These are phyloP conservation scores for Macrolepiota albuminosa DNA, from an alignment of 768 basidiomycete species.

Conservation along the genomic window DNA sequence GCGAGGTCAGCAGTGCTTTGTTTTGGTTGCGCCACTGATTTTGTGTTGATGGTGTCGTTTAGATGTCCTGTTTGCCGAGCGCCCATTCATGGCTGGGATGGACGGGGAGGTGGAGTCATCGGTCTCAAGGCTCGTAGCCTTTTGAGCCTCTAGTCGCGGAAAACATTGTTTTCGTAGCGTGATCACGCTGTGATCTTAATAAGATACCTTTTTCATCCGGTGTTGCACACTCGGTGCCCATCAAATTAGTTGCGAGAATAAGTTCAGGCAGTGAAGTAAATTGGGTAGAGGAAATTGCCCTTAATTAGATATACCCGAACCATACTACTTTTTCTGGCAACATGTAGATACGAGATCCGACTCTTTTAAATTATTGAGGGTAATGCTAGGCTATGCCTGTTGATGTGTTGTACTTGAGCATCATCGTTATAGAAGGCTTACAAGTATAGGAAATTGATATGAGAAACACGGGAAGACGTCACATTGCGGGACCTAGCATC, in stretches of 20 bases:
- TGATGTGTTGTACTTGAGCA: neutral
- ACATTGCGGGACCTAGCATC: too few relatives aligned
- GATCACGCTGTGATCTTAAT: neutral
- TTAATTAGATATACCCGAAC: neutral
- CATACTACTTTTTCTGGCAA: neutral
- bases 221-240: too few relatives aligned
- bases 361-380: neutral
- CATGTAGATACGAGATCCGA: neutral
- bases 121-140: conserved; percentile 48
- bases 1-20: conserved; percentile 29
- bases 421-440: neutral
- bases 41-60: neutral
- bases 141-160: conserved; percentile 13
- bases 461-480: too few relatives aligned
- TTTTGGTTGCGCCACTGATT: conserved; percentile 2
- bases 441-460: too few relatives aligned
- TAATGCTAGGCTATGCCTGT: neutral
- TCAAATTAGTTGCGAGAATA: neutral
- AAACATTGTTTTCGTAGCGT: neutral
- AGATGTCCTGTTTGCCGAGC: conserved; percentile 74
- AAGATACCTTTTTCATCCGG: neutral
- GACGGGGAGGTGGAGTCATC: conserved; percentile 62
- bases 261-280: neutral
- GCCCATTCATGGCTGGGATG: conserved; percentile 64
- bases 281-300: neutral